Evolutionary conservation across 1,139 yeast genomes (phyloP), one percentile per base, ranked within the genome.

Genomic region (Waltiozyma sp.): DNA sequence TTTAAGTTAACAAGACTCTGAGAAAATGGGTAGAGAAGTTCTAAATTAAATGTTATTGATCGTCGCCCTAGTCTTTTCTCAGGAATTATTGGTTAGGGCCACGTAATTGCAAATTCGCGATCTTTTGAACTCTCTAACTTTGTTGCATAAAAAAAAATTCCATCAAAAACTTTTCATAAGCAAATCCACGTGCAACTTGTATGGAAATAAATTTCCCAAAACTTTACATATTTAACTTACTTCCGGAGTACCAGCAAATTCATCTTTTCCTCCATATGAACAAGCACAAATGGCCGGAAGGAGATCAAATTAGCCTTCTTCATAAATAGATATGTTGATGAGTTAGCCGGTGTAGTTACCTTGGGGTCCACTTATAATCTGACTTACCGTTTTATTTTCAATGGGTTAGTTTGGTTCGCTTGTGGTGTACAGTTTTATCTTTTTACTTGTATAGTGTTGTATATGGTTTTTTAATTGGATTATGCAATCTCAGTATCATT

Each of bases 231-330:
- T 51, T 50, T 51, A 48, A 38, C 41, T 39, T 50, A 50, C 55
- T 50, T 50, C 52, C 53, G 55, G 55, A 52, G 38, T 52, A 52
- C 55, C 55, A 52, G 54, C 55, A 52, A 44, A 47, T 47, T 49
- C 54, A 50, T 50, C 43, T 4, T 28, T 41, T 40, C 39, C 43
- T 33, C 44, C 31, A 38, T 43, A 44, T 42, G 43, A 38, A 28
- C 41, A 44, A 42, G 55, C 54, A 52, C 39, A 52, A 52, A 52
- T 52, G 55, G 55, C 55, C 47, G 54, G 52, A 50, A 49, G 55
- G 46, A 52, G 55, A 51, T 33, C 43, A 42, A 50, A 37, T 35
- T 31, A 35, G 15, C 39, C 49, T 49, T 46, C 45, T 50, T 43
- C 41, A 50, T 48, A 51, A 13, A 10, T 26, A n/a, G n/a, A n/a